Evolutionary conservation across 1,139 yeast genomes (phyloP).

Genomic region (Pichia sp.): DNA sequence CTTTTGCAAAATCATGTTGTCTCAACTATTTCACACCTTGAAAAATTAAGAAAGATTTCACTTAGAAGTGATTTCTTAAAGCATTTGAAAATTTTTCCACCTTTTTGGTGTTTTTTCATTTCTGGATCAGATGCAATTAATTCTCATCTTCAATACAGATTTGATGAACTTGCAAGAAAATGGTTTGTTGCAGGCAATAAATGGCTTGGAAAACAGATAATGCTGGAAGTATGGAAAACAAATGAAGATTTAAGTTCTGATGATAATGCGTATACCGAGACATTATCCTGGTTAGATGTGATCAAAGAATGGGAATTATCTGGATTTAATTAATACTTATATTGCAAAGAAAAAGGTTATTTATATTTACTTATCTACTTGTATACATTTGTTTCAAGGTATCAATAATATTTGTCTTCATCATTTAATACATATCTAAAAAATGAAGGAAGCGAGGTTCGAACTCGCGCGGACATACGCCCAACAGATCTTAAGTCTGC

Average conservation of each 20-base stretch:
- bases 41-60: conserved; percentile 27
- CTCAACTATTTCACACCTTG: conserved; percentile 32
- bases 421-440: background rate
- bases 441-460: conserved; percentile 10
- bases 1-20: conserved; percentile 33
- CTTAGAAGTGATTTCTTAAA: conserved; percentile 16
- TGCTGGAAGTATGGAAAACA: conserved; percentile 48
- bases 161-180: conserved; percentile 32
- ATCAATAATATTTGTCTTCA: too few relatives aligned
- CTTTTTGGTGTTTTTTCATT: conserved; percentile 45
- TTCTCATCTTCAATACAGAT: conserved; percentile 27
- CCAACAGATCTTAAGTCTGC: conserved; percentile 34
- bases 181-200: conserved; percentile 33
- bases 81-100: conserved; percentile 27
- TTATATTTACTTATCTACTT: too few relatives aligned
- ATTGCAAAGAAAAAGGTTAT: background rate
- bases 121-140: conserved; percentile 41
- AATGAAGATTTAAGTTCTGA: conserved; percentile 23
- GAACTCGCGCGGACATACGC: conserved; percentile 51
- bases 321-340: conserved; percentile 21
- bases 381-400: too few relatives aligned
- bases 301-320: conserved; percentile 47
- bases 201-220: conserved; percentile 50
- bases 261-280: conserved; percentile 31
- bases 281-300: conserved; percentile 47